Percentiles rank a stretch among this genome's conserved stretches.
phyloP scores from a whole-genome alignment of 2,329 filamentous ascomycete genomes.

The Scleromitrula shiraiana region DNA sequence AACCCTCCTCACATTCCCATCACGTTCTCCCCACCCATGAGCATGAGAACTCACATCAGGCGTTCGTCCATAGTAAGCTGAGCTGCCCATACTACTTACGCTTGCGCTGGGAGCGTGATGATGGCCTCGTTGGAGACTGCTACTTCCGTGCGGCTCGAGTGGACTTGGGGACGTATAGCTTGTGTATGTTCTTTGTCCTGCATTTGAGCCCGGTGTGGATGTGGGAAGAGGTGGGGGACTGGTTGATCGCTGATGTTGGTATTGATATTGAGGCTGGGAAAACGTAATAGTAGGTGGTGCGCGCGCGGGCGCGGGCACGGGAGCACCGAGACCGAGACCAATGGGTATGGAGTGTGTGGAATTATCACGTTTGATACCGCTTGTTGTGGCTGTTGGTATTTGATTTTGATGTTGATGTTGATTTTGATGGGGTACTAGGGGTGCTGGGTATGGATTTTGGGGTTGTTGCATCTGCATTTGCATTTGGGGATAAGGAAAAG shows the following conservation, averaged over 20 bases:
- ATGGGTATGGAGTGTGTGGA: neutral
- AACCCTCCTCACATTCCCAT: neutral
- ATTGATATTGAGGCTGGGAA: neutral
- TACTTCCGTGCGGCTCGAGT: neutral
- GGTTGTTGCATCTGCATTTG: neutral
- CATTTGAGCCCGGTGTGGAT: neutral
- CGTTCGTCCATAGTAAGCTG: neutral
- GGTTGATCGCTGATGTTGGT: neutral
- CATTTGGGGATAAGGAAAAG: too few relatives aligned
- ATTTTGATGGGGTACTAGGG: neutral
- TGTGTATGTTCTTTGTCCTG: too few relatives aligned
- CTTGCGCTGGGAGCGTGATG: neutral
- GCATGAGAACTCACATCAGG: neutral
- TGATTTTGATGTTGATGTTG: neutral
- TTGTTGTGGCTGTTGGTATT: neutral
- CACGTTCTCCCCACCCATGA: neutral
- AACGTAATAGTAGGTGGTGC: neutral
- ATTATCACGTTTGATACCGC: neutral
- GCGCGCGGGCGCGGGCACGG: too few relatives aligned
- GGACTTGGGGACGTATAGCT: neutral
- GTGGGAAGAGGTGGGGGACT: neutral
- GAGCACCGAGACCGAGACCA: neutral
- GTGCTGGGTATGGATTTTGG: neutral
- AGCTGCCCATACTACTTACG: neutral
- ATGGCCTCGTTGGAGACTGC: neutral